These are phyloP conservation scores for Tylopilus vinaceipallidus DNA, from an alignment of 768 basidiomycete genomes.

Conservation along the genomic window DNA sequence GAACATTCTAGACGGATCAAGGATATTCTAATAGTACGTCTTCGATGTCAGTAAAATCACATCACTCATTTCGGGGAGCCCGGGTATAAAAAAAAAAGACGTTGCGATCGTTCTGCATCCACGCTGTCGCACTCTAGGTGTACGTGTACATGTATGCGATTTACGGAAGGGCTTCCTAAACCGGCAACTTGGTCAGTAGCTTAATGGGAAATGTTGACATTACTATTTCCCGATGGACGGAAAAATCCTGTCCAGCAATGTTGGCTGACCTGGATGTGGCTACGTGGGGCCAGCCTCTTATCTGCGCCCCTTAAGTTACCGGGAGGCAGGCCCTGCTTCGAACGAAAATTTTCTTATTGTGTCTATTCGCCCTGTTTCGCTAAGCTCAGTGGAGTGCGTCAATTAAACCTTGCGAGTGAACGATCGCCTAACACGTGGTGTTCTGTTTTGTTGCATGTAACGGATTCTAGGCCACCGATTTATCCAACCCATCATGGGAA, in stretches of 20 bases:
- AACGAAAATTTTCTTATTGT: neutral
- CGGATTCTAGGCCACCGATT: too few species aligned
- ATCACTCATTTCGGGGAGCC: neutral
- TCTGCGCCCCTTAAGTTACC: neutral
- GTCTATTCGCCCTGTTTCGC: neutral
- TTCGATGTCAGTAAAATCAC: neutral
- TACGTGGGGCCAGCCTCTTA: neutral
- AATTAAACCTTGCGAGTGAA: neutral
- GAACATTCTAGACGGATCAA: neutral
- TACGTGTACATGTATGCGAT: too few species aligned
- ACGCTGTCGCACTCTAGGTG: neutral
- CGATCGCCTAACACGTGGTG: neutral
- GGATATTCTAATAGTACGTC: neutral
- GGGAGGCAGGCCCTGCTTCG: neutral
- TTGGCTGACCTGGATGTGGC: neutral
- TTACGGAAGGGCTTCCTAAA: too few species aligned
- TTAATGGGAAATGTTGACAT: too few species aligned
- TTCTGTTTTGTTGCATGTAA: neutral
- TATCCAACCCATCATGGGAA: neutral
- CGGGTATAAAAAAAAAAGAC: neutral
- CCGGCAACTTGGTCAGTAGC: too few species aligned
- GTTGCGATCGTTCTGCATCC: conserved; percentile 4
- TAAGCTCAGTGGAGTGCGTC: neutral
- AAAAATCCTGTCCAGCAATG: too few species aligned
- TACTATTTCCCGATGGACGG: too few species aligned